Conservation (phyloP, 1,139 yeast genomes). For the Taiozyma onychis region DNA sequence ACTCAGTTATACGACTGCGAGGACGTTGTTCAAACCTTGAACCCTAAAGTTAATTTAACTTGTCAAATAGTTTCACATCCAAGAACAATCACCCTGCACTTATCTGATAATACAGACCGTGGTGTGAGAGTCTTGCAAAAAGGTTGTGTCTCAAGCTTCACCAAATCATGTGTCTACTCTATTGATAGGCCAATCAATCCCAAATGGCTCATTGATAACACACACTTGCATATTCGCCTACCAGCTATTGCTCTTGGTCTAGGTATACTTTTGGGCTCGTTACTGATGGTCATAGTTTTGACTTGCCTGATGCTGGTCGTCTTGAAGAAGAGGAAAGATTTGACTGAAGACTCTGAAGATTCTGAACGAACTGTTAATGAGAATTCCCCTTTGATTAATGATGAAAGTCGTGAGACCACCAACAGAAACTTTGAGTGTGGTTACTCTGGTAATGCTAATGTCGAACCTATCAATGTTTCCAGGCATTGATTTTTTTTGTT, state of each 20-base stretch:
- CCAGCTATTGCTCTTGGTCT: conserved; percentile 64
- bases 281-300: conserved; percentile 29
- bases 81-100: conserved; percentile 17
- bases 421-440: conserved; percentile 10
- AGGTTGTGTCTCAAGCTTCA: conserved; percentile 53
- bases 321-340: conserved; percentile 18
- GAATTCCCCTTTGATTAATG: neutral
- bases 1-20: conserved; percentile 40
- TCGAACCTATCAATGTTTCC: conserved; percentile 10
- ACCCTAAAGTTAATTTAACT: conserved; percentile 36
- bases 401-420: neutral
- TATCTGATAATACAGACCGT: conserved; percentile 46
- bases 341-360: neutral
- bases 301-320: conserved; percentile 31
- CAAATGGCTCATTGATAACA: conserved; percentile 51
- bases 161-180: conserved; percentile 56
- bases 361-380: neutral
- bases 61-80: conserved; percentile 37
- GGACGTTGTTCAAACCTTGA: conserved; percentile 36
- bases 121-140: conserved; percentile 60
- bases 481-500: neutral
- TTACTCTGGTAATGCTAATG: conserved; percentile 10
- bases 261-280: conserved; percentile 57
- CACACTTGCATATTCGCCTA: conserved; percentile 49
- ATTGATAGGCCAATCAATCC: conserved; percentile 66